These are phyloP conservation scores for Miscanthus sacchariflorus DNA, from an alignment of 202 grass and related monocot species.

Conservation along the genomic window DNA sequence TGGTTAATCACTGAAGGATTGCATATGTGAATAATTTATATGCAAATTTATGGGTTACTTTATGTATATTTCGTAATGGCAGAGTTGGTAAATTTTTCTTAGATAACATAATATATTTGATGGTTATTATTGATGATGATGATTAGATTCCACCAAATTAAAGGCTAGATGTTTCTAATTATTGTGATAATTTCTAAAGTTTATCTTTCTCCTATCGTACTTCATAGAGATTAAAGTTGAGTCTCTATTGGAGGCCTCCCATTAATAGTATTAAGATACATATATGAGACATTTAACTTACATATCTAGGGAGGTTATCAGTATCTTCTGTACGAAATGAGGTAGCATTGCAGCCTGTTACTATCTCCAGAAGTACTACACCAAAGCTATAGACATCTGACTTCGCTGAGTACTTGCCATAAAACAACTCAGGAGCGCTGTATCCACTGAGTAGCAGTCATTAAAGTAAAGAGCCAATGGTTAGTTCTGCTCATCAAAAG, in stretches of 20 bases:
- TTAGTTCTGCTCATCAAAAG: background rate
- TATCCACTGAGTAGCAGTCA: background rate
- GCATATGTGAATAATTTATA: too few relatives aligned
- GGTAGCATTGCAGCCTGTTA: constrained; percentile 1
- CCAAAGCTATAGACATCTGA: constrained; percentile 39
- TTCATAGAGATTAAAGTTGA: background rate
- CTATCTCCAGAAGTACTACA: constrained; percentile 32
- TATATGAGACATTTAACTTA: background rate
- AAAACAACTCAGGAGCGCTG: constrained; percentile 22
- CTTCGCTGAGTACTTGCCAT: constrained; percentile 22
- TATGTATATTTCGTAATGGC: too few relatives aligned
- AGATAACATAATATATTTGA: too few relatives aligned
- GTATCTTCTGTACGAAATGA: constrained; percentile 1
- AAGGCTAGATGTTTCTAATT: too few relatives aligned
- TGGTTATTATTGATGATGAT: too few relatives aligned
- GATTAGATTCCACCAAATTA: too few relatives aligned
- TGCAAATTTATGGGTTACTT: too few relatives aligned
- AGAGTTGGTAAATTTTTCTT: too few relatives aligned
- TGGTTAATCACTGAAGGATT: too few relatives aligned
- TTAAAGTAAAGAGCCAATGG: background rate
- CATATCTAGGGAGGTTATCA: constrained; percentile 16
- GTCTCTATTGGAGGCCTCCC: background rate
- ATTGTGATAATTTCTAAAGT: too few relatives aligned
- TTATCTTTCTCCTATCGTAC: too few relatives aligned
- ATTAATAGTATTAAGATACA: too few relatives aligned